A percentile compares a stretch with the other conserved stretches of the same genome.
phyloP scores from a whole-genome alignment of 768 basidiomycete genomes.

The Calocera cornea region DNA sequence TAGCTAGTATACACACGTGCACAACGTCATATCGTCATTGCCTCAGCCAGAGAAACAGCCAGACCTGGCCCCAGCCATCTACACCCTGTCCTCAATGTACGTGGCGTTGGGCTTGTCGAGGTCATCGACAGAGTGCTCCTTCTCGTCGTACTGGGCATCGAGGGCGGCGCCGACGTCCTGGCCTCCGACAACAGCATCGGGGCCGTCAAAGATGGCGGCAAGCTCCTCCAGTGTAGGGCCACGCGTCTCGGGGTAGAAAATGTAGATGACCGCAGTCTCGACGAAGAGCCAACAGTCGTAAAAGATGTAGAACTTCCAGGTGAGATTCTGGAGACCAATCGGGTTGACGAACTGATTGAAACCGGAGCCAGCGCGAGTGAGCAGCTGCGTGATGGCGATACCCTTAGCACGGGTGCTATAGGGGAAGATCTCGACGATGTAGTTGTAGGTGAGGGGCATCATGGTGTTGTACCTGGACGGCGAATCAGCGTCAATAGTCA shows the following conservation, averaged over 20 bases:
- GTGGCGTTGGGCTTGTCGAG: neutral
- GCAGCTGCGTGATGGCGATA: conserved; percentile 47
- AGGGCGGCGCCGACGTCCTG: neutral
- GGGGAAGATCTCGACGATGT: conserved; percentile 55
- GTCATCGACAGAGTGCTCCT: neutral
- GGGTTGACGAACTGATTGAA: conserved; percentile 59
- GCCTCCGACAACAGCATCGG: neutral
- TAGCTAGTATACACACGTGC: neutral
- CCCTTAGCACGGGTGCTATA: conserved; percentile 50
- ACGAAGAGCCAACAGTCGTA: conserved; percentile 36
- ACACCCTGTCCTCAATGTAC: neutral
- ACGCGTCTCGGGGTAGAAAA: conserved; percentile 50
- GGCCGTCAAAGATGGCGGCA: conserved; percentile 20
- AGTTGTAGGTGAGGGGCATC: conserved; percentile 32
- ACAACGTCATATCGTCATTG: neutral
- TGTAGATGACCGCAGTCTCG: conserved; percentile 43
- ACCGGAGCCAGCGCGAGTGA: conserved; percentile 40
- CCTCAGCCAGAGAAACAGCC: neutral
- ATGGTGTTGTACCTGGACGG: conserved; percentile 36
- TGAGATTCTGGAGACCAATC: conserved; percentile 42
- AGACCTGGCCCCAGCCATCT: neutral
- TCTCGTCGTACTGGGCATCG: neutral
- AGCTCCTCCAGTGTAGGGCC: conserved; percentile 44
- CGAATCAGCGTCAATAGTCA: neutral
- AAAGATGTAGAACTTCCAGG: conserved; percentile 49